A percentile compares a stretch with the other conserved stretches of the same genome.
Conservation (phyloP, 768 basidiomycete genomes). For the Pleurotus djamor region DNA sequence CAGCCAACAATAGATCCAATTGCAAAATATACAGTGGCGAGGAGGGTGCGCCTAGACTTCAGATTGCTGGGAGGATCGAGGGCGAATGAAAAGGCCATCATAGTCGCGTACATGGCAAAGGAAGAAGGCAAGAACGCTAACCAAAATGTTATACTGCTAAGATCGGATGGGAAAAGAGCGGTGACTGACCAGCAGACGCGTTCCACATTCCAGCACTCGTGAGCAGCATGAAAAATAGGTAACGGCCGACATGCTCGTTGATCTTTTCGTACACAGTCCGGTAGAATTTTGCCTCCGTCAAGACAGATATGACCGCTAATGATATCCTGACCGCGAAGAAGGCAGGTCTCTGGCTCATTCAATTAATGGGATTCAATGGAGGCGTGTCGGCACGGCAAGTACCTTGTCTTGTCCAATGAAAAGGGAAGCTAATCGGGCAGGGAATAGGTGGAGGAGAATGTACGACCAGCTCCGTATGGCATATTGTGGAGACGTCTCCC, state of each 20-base stretch:
- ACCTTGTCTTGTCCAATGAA: constrained; percentile 73
- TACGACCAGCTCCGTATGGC: constrained; percentile 97
- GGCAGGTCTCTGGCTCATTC: constrained; percentile 60
- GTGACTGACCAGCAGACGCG: constrained; percentile 68
- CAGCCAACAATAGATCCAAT: constrained; percentile 89
- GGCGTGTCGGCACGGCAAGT: constrained; percentile 13
- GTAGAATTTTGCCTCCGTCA: constrained; percentile 83
- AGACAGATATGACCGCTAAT: constrained; percentile 67
- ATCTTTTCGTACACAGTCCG: constrained; percentile 77
- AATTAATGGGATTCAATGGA: constrained; percentile 8
- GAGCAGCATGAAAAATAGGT: constrained; percentile 83
- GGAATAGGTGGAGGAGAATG: constrained; percentile 75
- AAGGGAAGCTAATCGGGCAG: constrained; percentile 52
- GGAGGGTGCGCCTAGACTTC: constrained; percentile 55
- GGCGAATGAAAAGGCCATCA: constrained; percentile 74
- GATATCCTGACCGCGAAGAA: constrained; percentile 90
- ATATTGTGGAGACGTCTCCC: constrained; percentile 91
- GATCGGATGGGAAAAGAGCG: background rate
- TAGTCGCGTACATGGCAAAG: constrained; percentile 89
- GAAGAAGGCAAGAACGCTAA: constrained; percentile 93
- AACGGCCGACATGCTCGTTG: constrained; percentile 90
- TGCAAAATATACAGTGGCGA: constrained; percentile 71
- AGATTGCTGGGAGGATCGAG: constrained; percentile 53
- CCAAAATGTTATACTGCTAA: constrained; percentile 7
- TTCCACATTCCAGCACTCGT: constrained; percentile 96